Evolutionary conservation across 2,329 filamentous ascomycete species (phyloP).

Genomic region (Xylariales sp.): DNA sequence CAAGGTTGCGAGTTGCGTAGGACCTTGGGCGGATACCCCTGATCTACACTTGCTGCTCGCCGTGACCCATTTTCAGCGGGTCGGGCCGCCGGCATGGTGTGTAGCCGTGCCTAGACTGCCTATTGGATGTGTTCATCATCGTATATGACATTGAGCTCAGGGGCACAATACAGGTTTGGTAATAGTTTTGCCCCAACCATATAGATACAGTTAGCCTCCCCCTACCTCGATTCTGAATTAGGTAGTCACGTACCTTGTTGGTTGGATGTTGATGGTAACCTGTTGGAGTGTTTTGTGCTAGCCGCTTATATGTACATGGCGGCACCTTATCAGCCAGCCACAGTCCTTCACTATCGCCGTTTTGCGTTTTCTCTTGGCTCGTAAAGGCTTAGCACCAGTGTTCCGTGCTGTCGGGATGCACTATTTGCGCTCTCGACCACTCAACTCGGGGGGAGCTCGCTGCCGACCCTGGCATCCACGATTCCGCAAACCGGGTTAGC

Average conservation of each 20-base stretch:
- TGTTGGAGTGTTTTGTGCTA: neutral
- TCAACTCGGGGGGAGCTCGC: neutral
- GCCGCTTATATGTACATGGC: neutral
- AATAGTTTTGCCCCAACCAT: neutral
- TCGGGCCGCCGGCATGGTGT: slow-evolving; percentile 9
- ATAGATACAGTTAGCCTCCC: neutral
- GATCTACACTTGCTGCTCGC: neutral
- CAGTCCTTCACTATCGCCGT: neutral
- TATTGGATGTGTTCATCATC: neutral
- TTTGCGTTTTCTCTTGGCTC: neutral
- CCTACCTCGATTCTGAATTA: neutral
- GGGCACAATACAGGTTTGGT: neutral
- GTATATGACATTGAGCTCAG: neutral
- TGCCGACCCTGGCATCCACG: neutral
- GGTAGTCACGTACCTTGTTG: slow-evolving; percentile 7
- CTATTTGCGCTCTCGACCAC: neutral
- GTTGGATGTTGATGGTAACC: neutral
- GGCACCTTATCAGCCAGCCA: slow-evolving; percentile 10
- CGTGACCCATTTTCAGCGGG: slow-evolving; percentile 11
- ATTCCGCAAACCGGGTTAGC: neutral
- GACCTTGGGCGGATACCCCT: neutral
- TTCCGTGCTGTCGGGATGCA: neutral
- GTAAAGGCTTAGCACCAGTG: neutral
- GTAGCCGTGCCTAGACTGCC: neutral
- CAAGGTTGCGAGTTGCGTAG: neutral